Evolutionary conservation across 2,329 filamentous ascomycete species (phyloP), one percentile per base, ranked within the genome.

Genomic region (Periconia sp.): DNA sequence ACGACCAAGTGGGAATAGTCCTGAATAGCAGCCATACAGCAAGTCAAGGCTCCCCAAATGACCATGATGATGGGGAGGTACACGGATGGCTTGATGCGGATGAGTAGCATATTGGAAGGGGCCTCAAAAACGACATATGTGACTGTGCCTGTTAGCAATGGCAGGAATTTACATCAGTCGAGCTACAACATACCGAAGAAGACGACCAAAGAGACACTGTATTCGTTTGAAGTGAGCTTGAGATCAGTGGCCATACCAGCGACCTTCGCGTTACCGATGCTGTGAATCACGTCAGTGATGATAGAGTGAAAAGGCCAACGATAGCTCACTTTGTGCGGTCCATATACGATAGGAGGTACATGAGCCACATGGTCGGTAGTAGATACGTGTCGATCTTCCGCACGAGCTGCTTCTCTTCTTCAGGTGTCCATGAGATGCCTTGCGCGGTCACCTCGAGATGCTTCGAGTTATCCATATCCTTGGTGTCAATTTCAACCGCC

Each of bases 141-240:
- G 5, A 66, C 52, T 55, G 13, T 15, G 24, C 9, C 6, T 26
- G 26, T 47, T 19, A 48, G 40, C 18, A 8, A 2, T 26, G 28
- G 18, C 78, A 66, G 23, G 23, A 29, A 7, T 22, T 22, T 25
- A 50, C 13, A 4, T 22, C 77, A n/a, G n/a, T n/a, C n/a, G n/a
- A n/a, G n/a, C n/a, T n/a, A n/a, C n/a, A n/a, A 76, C 23, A 65
- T 69, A 41, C 78, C 70, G 54, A 81, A 81, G 66, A 82, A 83
- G 5, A 83, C 75, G 2, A 80, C 73, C 13, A 83, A 57, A 3
- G 73, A 65, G 46, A 78, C 72, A 1, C 72, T 75, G 56, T 82
- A 82, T 52, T 81, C 62, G 44, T 70, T 69, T 4, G 76, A 77
- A n/a, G 63, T 66, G 35, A 79, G 71, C 0, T 61, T 43, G 13